These are phyloP conservation scores for Carex cristatella DNA, from an alignment of 176 grass and related monocot genomes.

Conservation along the genomic window DNA sequence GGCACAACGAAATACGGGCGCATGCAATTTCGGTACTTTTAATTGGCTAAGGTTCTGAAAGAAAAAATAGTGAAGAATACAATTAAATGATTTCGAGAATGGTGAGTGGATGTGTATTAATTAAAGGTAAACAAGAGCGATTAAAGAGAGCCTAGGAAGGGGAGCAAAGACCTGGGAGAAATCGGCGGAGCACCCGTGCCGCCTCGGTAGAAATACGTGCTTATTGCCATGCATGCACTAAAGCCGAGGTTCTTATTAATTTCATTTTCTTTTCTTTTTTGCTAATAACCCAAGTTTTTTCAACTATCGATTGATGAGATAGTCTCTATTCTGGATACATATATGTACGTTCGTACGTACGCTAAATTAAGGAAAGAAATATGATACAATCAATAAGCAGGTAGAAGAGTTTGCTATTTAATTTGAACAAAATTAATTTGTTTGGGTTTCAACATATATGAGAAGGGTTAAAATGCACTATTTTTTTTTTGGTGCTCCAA, in stretches of 20 bases:
- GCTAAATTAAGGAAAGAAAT: too few species aligned
- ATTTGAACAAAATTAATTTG: too few species aligned
- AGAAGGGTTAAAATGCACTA: too few species aligned
- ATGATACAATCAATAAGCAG: too few species aligned
- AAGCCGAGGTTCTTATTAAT: neutral
- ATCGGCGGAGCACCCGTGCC: conserved; percentile 47
- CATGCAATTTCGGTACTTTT: neutral
- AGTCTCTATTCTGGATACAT: too few species aligned
- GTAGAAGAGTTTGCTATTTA: too few species aligned
- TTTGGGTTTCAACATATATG: too few species aligned
- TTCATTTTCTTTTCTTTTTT: neutral
- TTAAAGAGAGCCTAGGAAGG: conserved; percentile 15
- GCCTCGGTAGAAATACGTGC: conserved; percentile 35
- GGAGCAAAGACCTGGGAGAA: conserved; percentile 33
- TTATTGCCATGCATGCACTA: conserved; percentile 19
- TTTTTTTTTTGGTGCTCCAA: too few species aligned
- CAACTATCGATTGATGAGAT: too few species aligned
- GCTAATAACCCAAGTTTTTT: neutral
- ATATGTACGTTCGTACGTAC: too few species aligned
- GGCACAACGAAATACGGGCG: neutral
- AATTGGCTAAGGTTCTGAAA: neutral
- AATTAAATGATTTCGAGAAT: neutral
- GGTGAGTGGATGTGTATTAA: neutral
- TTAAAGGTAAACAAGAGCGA: neutral
- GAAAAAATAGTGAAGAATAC: neutral